Evolutionary conservation across 225 moss, liverwort and hornwort species (phyloP).

Genomic region (Pseudoscleropodium purum): DNA sequence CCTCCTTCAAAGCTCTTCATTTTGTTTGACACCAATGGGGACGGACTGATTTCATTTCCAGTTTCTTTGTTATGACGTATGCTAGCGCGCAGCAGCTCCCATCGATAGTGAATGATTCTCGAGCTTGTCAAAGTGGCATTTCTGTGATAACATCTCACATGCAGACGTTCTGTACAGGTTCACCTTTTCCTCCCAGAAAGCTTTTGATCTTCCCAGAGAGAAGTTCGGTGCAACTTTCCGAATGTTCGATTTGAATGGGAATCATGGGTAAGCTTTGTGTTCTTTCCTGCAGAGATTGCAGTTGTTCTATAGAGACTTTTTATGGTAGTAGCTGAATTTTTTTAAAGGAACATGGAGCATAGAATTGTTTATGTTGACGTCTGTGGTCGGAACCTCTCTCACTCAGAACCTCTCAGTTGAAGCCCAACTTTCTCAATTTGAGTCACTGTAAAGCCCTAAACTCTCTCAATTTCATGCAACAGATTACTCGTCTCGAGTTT

Average conservation of each 20-base stretch:
- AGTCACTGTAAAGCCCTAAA: neutral
- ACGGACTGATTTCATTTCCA: conserved; percentile 59
- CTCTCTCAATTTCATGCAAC: neutral
- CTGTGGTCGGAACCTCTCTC: neutral
- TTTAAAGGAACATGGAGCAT: neutral
- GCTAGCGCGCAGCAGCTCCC: neutral
- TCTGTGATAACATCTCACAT: neutral
- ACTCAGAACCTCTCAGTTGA: neutral
- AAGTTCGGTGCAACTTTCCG: conserved; percentile 60
- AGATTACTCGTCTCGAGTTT: conserved; percentile 73
- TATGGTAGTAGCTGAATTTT: neutral
- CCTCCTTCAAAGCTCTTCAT: conserved; percentile 56
- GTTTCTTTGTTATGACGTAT: neutral
- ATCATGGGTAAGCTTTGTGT: conserved; percentile 31
- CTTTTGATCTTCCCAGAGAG: conserved; percentile 51
- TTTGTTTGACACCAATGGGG: conserved; percentile 56
- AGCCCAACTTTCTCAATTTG: neutral
- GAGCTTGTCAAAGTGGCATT: neutral
- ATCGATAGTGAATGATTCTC: neutral
- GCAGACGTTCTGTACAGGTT: conserved; percentile 24
- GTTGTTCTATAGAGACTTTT: neutral
- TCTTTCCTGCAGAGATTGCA: neutral
- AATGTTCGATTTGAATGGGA: conserved; percentile 69
- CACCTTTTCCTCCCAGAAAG: conserved; percentile 24
- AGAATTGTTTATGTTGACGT: neutral